These are phyloP conservation scores for Ascomycota sp. DNA, from an alignment of 2,329 filamentous ascomycete genomes.

Conservation along the genomic window DNA sequence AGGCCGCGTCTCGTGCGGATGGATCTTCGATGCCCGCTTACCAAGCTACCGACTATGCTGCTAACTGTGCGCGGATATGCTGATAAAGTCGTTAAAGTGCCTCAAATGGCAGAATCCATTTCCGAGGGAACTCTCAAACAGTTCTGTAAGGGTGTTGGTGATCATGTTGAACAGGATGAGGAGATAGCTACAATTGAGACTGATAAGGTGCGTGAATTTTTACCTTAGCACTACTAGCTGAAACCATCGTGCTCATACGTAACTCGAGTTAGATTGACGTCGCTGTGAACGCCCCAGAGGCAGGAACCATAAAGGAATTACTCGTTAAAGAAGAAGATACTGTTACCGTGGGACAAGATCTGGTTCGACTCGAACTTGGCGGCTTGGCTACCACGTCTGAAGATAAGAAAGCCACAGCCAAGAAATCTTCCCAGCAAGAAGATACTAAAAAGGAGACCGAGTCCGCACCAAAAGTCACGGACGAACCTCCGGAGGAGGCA, in stretches of 20 bases:
- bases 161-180: slow-evolving; percentile 87
- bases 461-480: neutral
- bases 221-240: neutral
- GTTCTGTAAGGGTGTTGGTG: slow-evolving; percentile 79
- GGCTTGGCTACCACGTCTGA: slow-evolving; percentile 22
- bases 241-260: neutral
- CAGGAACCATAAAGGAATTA: slow-evolving; percentile 81
- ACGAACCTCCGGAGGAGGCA: slow-evolving; percentile 5
- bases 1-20: too few species aligned
- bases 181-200: slow-evolving; percentile 98
- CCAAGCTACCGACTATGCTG: slow-evolving; percentile 28
- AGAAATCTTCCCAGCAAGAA: slow-evolving; percentile 10
- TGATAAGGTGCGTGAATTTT: slow-evolving; percentile 51
- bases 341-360: slow-evolving; percentile 80
- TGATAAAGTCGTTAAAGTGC: slow-evolving; percentile 78
- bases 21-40: slow-evolving; percentile 5
- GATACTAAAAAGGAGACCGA: slow-evolving; percentile 7
- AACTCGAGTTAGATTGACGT: slow-evolving; percentile 57
- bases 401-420: slow-evolving; percentile 16
- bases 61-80: slow-evolving; percentile 44
- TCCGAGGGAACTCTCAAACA: slow-evolving; percentile 94
- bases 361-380: slow-evolving; percentile 70
- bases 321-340: slow-evolving; percentile 88
- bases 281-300: slow-evolving; percentile 79
- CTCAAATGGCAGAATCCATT: slow-evolving; percentile 96